phyloP scores from a whole-genome alignment of 371 early-diverging fungal genomes.

The Mucor circinelloides region DNA sequence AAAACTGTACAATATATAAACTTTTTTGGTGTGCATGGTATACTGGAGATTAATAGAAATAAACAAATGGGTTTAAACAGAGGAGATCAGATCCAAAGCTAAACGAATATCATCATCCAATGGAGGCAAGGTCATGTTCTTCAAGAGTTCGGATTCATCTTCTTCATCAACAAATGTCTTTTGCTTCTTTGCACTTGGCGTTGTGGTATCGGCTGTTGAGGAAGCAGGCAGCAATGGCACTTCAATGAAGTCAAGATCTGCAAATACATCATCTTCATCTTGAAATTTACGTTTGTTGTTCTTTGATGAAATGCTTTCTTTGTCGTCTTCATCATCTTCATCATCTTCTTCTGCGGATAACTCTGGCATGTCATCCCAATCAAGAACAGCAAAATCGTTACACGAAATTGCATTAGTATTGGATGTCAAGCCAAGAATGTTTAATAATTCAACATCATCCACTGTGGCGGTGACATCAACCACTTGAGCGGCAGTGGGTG shows the following conservation, averaged over 20 bases:
- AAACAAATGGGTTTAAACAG: neutral
- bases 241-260: constrained; percentile 35
- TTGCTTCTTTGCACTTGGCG: constrained; percentile 6
- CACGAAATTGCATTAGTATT: constrained; percentile 3
- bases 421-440: constrained; percentile 21
- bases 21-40: neutral
- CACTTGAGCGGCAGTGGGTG: neutral
- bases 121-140: constrained; percentile 10
- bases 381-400: constrained; percentile 18
- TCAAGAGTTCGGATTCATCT: constrained; percentile 6
- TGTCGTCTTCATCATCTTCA: constrained; percentile 9
- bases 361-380: constrained; percentile 33
- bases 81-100: constrained; percentile 24
- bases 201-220: neutral
- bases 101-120: constrained; percentile 29
- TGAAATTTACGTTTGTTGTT: constrained; percentile 18
- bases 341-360: constrained; percentile 28
- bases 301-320: constrained; percentile 1
- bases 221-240: constrained; percentile 10
- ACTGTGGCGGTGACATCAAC: constrained; percentile 10
- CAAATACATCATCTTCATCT: constrained; percentile 25
- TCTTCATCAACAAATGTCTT: constrained; percentile 23
- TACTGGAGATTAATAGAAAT: neutral
- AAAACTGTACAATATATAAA: constrained; percentile 3
- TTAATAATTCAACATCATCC: constrained; percentile 25